Conservation (phyloP, 164 flowering plant species). For the Cinnamomum micranthum region DNA sequence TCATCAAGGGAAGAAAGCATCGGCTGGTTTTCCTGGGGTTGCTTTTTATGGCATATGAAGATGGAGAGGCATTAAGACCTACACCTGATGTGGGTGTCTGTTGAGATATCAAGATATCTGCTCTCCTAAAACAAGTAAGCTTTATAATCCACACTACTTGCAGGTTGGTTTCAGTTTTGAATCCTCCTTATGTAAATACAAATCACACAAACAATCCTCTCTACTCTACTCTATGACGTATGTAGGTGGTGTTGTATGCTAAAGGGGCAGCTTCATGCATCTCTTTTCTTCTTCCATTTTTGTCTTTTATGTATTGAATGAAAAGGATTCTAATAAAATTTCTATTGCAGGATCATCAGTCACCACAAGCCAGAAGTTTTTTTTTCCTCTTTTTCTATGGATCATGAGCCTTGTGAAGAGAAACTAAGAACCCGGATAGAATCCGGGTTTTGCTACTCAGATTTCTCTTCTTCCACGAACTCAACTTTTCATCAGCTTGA, state of each 20-base stretch:
- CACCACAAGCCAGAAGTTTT: neutral
- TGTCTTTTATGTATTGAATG: neutral
- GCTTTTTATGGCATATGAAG: constrained; percentile 27
- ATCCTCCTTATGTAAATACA: neutral
- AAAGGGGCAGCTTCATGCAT: neutral
- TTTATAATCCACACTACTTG: neutral
- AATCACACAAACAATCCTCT: neutral
- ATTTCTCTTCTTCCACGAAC: constrained; percentile 23
- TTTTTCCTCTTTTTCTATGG: constrained; percentile 14
- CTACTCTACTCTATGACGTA: neutral
- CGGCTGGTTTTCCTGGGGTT: constrained; percentile 14
- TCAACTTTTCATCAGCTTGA: neutral
- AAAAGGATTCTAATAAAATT: neutral
- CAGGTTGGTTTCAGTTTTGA: neutral
- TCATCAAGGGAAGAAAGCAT: neutral
- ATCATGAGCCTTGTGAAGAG: constrained; percentile 25
- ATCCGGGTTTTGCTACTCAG: constrained; percentile 39
- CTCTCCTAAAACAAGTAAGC: constrained; percentile 15
- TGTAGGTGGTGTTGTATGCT: neutral
- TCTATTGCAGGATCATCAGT: neutral
- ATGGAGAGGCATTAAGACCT: constrained; percentile 16
- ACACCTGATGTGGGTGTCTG: neutral
- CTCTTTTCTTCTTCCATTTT: neutral
- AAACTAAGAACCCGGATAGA: constrained; percentile 29
- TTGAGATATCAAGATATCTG: constrained; percentile 5